Evolutionary conservation across 805 yeast genomes (phyloP).

Genomic region (Ogataea parapolymorpha): DNA sequence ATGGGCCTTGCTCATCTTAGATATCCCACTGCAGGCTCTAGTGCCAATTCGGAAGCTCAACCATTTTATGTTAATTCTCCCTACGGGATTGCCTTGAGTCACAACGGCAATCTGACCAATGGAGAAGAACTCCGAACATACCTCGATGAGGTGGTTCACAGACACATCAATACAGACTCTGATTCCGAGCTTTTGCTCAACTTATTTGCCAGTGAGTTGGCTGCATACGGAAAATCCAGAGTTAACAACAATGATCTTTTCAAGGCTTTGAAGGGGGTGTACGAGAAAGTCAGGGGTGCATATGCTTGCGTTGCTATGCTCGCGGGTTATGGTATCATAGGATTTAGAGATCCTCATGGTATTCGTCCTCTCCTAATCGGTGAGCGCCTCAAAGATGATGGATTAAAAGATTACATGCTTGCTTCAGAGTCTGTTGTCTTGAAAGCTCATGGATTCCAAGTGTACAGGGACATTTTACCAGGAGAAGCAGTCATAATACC

Average conservation of each 20-base stretch:
- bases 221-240: conserved; percentile 87
- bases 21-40: conserved; percentile 96
- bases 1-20: conserved; percentile 95
- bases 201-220: conserved; percentile 88
- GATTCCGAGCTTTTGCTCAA: conserved; percentile 90
- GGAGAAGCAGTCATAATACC: conserved; percentile 97
- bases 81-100: conserved; percentile 85
- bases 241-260: conserved; percentile 89
- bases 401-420: conserved; percentile 82
- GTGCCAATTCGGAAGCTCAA: conserved; percentile 96
- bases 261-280: conserved; percentile 80
- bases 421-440: conserved; percentile 95
- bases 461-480: conserved; percentile 79
- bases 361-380: conserved; percentile 90
- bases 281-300: conserved; percentile 85
- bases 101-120: conserved; percentile 94
- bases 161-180: conserved; percentile 96
- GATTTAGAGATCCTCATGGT: conserved; percentile 97
- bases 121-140: conserved; percentile 70
- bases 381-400: conserved; percentile 67
- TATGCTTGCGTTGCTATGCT: conserved; percentile 93
- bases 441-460: conserved; percentile 83
- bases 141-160: conserved; percentile 90
- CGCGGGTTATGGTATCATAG: conserved; percentile 94
- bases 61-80: conserved; percentile 98